Percentiles rank a stretch among this genome's conserved stretches.
These are phyloP conservation scores for Alopecurus myosuroides DNA, from an alignment of 176 grass and related monocot species.

Conservation along the genomic window DNA sequence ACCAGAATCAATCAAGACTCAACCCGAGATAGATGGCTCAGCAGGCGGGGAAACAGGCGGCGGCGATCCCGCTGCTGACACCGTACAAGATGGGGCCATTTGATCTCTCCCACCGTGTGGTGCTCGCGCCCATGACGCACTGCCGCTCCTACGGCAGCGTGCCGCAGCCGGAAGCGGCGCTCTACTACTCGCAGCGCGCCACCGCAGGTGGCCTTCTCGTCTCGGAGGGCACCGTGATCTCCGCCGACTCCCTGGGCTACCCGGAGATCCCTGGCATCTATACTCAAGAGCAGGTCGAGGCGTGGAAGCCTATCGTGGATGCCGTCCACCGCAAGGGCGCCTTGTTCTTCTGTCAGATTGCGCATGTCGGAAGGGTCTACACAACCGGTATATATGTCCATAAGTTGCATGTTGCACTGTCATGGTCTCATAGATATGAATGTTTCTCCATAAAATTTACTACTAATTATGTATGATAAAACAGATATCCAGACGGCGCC, in stretches of 20 bases:
- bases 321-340: slow-evolving; percentile 47
- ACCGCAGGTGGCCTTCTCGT: background rate
- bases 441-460: too few relatives aligned
- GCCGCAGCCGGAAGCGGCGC: background rate
- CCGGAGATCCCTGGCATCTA: slow-evolving; percentile 24
- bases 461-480: background rate
- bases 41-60: background rate
- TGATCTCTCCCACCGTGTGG: background rate
- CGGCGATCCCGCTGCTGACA: background rate
- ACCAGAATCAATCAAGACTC: background rate
- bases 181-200: background rate
- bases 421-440: too few relatives aligned
- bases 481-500: background rate
- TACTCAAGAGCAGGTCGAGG: slow-evolving; percentile 25
- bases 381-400: background rate
- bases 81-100: background rate
- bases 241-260: background rate
- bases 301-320: slow-evolving; percentile 52
- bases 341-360: slow-evolving; percentile 38
- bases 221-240: background rate
- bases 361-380: slow-evolving; percentile 33
- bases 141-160: background rate
- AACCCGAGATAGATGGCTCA: background rate
- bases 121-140: background rate
- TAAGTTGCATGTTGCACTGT: too few relatives aligned